Evolutionary conservation across 495 filamentous ascomycete species (phyloP).

Genomic region (Daldinia concentrica): DNA sequence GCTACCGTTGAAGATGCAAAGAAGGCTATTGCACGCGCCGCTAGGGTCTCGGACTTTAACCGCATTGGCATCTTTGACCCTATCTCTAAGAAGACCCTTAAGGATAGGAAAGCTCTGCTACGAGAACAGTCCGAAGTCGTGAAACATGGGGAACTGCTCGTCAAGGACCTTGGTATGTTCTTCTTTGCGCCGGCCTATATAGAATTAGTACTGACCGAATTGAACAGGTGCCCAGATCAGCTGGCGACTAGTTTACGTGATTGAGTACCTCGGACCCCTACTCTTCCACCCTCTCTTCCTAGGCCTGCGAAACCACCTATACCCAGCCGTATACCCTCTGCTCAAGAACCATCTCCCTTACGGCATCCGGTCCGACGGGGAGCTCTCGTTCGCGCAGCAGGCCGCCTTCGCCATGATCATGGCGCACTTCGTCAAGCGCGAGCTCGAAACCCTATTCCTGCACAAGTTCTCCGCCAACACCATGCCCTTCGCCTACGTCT

Average conservation of each 20-base stretch:
- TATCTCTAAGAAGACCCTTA: constrained; percentile 69
- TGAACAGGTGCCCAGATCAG: constrained; percentile 82
- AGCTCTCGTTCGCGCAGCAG: constrained; percentile 71
- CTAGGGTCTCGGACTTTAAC: constrained; percentile 63
- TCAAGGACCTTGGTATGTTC: constrained; percentile 89
- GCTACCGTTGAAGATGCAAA: constrained; percentile 70
- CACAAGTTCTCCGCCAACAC: constrained; percentile 95
- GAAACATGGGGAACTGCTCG: constrained; percentile 76
- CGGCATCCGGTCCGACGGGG: constrained; percentile 21
- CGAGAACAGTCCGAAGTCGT: constrained; percentile 71
- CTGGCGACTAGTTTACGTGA: constrained; percentile 92
- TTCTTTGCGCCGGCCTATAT: background rate
- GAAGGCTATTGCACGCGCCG: constrained; percentile 54
- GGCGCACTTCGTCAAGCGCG: constrained; percentile 93
- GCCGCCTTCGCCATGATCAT: constrained; percentile 75
- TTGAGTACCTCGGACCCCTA: constrained; percentile 96
- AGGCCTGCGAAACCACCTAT: constrained; percentile 77
- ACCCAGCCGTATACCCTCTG: constrained; percentile 65
- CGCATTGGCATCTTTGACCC: constrained; percentile 76
- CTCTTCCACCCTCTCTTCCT: constrained; percentile 81
- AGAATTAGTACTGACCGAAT: background rate
- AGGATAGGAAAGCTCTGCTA: constrained; percentile 63
- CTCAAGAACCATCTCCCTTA: constrained; percentile 50
- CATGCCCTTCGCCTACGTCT: constrained; percentile 87
- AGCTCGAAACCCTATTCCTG: constrained; percentile 91